Conservation (phyloP, 2,329 filamentous ascomycete genomes). For the Arthrobotrys musiformis region DNA sequence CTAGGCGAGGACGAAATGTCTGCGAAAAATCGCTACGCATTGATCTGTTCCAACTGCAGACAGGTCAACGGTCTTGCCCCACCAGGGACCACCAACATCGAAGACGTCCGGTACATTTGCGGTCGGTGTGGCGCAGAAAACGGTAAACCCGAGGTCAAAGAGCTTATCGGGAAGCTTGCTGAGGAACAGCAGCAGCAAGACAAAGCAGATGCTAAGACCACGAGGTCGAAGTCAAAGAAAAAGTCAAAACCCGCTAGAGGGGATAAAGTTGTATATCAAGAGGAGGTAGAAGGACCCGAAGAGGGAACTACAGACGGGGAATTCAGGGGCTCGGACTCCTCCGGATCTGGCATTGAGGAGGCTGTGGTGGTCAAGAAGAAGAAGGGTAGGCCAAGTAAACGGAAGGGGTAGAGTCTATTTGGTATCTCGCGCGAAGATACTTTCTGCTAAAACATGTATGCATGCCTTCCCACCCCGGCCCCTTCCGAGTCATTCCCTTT, state of each 20-base stretch:
- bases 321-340: conserved; percentile 38
- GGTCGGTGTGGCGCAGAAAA: conserved; percentile 85
- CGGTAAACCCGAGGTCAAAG: conserved; percentile 79
- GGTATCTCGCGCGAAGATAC: conserved; percentile 15
- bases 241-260: conserved; percentile 35
- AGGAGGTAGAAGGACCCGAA: conserved; percentile 14
- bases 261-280: conserved; percentile 48
- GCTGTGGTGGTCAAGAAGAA: conserved; percentile 54
- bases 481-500: conserved; percentile 8
- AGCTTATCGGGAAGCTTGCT: conserved; percentile 75
- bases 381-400: conserved; percentile 34
- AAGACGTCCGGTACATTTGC: conserved; percentile 87
- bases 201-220: not conserved
- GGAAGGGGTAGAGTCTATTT: conserved; percentile 38
- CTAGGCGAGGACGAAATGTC: conserved; percentile 94
- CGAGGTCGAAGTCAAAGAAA: conserved; percentile 42
- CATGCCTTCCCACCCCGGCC: not conserved
- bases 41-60: conserved; percentile 84
- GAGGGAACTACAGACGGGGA: conserved; percentile 32
- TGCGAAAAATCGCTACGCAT: conserved; percentile 86
- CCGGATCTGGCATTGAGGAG: conserved; percentile 46
- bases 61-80: conserved; percentile 96
- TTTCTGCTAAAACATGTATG: conserved; percentile 41
- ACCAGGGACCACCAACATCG: conserved; percentile 79
- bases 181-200: conserved; percentile 34